Evolutionary conservation across 345 rosid species (phyloP), one percentile per base, ranked within the genome.

Genomic region (Brassica nigra): DNA sequence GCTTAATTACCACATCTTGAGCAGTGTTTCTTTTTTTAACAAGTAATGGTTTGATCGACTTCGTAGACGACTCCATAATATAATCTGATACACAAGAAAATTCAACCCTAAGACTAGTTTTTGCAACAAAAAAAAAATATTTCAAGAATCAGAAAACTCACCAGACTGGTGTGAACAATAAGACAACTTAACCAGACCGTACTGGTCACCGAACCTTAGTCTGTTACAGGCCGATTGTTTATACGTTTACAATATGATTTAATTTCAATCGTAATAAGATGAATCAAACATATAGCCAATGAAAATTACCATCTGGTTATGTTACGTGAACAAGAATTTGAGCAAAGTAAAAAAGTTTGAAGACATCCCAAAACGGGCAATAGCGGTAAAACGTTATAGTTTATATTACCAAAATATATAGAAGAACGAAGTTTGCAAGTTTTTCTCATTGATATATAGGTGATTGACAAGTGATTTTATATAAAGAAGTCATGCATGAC

Each of bases 1-100:
- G 57, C 66, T 69, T n/a, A n/a, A n/a, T n/a, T 88, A 92, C 99
- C 90, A 86, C 85, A 23, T 95, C 99, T 83, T 81, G 80, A 67
- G 76, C 64, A 58, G 88, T 76, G 81, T 77, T 89, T 83, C 82
- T 86, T 81, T 81, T 89, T 36, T 77, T 85, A 67, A 85, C 83
- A 64, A 89, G 74, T 15, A 85, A 86, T 67, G 94, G 78, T 79
- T 86, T 90, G 79, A 90, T 36, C 42, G 89, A 76, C 88, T 83
- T 94, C 97, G 88, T 91, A 62, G 92, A 87, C 80, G 77, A 73
- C 52, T 73, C 78, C 75, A 79, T 74, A 47, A 49, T 39, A 58
- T 68, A 62, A 62, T 62, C 49, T 69, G 23, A 12, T 11, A 28
- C 58, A 74, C 34, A 62, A 37, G 9, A 8, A 28, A 49, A 62